Evolutionary conservation across 495 filamentous ascomycete species (phyloP).

Genomic region (Pseudomonodictys pantanalensis): DNA sequence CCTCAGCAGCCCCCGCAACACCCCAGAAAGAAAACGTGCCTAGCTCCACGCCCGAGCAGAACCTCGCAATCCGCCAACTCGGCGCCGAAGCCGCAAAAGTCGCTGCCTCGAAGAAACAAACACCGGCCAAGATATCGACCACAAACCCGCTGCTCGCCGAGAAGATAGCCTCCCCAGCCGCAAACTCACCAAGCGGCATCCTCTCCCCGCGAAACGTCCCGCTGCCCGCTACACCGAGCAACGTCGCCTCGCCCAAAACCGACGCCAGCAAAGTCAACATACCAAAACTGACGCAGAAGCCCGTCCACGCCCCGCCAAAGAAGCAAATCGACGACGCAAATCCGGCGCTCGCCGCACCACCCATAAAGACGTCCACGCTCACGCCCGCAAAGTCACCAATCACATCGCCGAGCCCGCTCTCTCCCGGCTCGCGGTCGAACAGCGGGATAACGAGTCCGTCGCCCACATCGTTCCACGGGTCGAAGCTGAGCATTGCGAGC

Average conservation of each 20-base stretch:
- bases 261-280: background rate
- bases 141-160: constrained; percentile 30
- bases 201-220: constrained; percentile 19
- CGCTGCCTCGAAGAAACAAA: constrained; percentile 28
- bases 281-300: constrained; percentile 6
- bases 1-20: background rate
- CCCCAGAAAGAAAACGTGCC: constrained; percentile 21
- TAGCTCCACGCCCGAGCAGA: constrained; percentile 12
- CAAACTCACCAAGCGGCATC: constrained; percentile 12
- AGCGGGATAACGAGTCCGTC: background rate
- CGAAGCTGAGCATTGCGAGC: constrained; percentile 21
- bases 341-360: constrained; percentile 10
- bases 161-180: constrained; percentile 24
- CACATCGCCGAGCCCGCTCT: background rate
- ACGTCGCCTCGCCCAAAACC: background rate
- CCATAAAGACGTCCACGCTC: constrained; percentile 2
- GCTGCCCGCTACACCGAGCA: constrained; percentile 24
- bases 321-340: constrained; percentile 21
- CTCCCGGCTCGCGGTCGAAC: background rate
- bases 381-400: background rate
- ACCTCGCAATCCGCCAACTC: constrained; percentile 28
- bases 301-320: constrained; percentile 11
- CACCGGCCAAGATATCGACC: constrained; percentile 22
- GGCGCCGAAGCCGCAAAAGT: constrained; percentile 30
- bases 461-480: constrained; percentile 28